Percentiles rank a stretch among this genome's conserved stretches.
Conservation (phyloP, 2,329 filamentous ascomycete genomes). For the Didymella glomerata region DNA sequence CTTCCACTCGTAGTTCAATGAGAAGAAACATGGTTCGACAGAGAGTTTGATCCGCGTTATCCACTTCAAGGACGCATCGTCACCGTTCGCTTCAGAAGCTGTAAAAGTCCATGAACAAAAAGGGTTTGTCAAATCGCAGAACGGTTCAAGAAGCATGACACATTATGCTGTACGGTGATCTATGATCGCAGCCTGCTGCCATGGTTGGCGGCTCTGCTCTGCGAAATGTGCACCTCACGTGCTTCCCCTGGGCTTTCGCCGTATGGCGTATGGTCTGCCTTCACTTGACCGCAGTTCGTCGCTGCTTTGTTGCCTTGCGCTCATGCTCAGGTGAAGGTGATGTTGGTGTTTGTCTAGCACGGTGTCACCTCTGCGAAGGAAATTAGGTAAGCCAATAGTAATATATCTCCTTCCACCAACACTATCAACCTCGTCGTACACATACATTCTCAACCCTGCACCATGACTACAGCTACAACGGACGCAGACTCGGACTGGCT, state of each 20-base stretch:
- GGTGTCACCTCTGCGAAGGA: neutral
- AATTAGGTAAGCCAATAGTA: neutral
- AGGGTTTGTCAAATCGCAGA: no score
- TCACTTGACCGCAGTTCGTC: neutral
- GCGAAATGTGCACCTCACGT: neutral
- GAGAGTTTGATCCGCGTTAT: no score
- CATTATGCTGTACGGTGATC: no score
- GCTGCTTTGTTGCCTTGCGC: neutral
- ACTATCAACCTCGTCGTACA: neutral
- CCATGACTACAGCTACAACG: neutral
- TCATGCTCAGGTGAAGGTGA: neutral
- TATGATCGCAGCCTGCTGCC: neutral
- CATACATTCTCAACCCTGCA: neutral
- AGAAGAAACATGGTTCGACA: no score
- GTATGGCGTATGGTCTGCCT: neutral
- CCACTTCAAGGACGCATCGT: neutral
- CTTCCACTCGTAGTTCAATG: neutral
- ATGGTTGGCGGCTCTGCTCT: neutral
- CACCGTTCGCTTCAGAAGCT: neutral
- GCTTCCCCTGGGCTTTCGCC: neutral
- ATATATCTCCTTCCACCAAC: neutral
- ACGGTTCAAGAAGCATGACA: neutral
- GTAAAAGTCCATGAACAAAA: neutral
- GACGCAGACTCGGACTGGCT: neutral
- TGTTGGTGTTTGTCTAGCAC: neutral